Base-by-base conservation (phyloP, 2,329 filamentous ascomycete genomes). In the Trichoderma semiorbis region DNA sequence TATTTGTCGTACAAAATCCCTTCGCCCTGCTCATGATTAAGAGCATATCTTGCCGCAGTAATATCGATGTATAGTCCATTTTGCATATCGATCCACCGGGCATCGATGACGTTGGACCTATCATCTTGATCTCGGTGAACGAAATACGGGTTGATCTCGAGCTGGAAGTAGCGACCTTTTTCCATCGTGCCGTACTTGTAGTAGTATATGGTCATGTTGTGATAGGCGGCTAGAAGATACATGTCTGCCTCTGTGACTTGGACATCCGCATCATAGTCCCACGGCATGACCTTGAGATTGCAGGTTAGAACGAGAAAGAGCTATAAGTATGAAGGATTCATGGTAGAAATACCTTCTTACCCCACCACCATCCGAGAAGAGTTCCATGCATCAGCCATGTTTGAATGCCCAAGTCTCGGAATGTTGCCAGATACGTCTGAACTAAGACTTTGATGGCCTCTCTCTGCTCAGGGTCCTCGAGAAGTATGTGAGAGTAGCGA, bases 311-410 rank as follows among this genome's bases (percentile, higher is more conserved):
- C 18, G 7, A 26, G 6, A 26, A 50, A n/a, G 12, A 1, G 5
- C 6, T 50, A 18, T 7, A 5, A 18, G 11, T 4, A 10, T 63
- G 28, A 12, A 7, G 28, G 57, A 2, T 16, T 10, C 66, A 32
- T 18, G 24, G 36, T 63, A 61, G 39, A 16, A 75, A 77, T 78
- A 81, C 82, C 78, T 82, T 83, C 62, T 84, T 84, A 76, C 93
- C 93, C 93, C 93, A 95, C 92, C 92, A 95, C 93, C 93, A 96
- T 7, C 93, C 93, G 36, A 96, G 83, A 34, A 95, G 83, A n/a
- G 91, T 92, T n/a, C 92, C 92, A 78, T 95, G 93, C 77, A 93
- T 92, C 72, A 95, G 88, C 93, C 93, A 95, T 7, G 93, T 94
- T 79, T 95, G 90, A 72, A 94, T 80, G 2, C 89, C 87, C 34